phyloP scores from a whole-genome alignment of 2,329 filamentous ascomycete genomes.

The Aspergillus versicolor region DNA sequence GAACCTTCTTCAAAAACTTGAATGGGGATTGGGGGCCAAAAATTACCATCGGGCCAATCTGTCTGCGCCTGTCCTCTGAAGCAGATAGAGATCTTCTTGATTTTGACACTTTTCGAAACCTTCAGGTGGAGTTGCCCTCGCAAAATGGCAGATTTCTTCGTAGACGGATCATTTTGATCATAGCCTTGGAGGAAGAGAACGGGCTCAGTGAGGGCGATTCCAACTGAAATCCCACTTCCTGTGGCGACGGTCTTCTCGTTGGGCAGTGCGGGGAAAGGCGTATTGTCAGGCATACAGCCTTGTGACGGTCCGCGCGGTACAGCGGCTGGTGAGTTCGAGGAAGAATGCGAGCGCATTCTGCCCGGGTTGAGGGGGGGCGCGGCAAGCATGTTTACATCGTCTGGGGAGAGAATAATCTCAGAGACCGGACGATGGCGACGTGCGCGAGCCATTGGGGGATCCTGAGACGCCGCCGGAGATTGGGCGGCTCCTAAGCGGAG shows the following conservation, averaged over 20 bases:
- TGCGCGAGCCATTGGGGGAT: slow-evolving; percentile 26
- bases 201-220: slow-evolving; percentile 49
- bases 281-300: slow-evolving; percentile 26
- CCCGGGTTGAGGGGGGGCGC: slow-evolving; percentile 18
- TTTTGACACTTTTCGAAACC: slow-evolving; percentile 85
- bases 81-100: slow-evolving; percentile 85
- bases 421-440: slow-evolving; percentile 33
- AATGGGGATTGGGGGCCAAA: background rate
- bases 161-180: slow-evolving; percentile 51
- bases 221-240: slow-evolving; percentile 49
- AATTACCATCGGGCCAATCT: slow-evolving; percentile 84
- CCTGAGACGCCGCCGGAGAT: slow-evolving; percentile 20
- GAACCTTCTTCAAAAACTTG: background rate
- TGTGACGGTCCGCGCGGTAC: slow-evolving; percentile 22
- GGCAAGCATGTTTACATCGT: slow-evolving; percentile 34
- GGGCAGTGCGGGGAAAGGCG: slow-evolving; percentile 35
- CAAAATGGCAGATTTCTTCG: slow-evolving; percentile 74
- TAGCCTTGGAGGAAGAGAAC: slow-evolving; percentile 51
- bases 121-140: slow-evolving; percentile 79
- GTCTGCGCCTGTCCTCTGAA: slow-evolving; percentile 83
- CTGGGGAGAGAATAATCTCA: slow-evolving; percentile 35
- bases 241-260: slow-evolving; percentile 50
- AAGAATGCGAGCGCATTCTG: slow-evolving; percentile 30
- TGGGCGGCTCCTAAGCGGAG: slow-evolving; percentile 41
- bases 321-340: slow-evolving; percentile 27